Conservation (phyloP, 2,329 filamentous ascomycete species). For the Atkinsonella texensis region DNA sequence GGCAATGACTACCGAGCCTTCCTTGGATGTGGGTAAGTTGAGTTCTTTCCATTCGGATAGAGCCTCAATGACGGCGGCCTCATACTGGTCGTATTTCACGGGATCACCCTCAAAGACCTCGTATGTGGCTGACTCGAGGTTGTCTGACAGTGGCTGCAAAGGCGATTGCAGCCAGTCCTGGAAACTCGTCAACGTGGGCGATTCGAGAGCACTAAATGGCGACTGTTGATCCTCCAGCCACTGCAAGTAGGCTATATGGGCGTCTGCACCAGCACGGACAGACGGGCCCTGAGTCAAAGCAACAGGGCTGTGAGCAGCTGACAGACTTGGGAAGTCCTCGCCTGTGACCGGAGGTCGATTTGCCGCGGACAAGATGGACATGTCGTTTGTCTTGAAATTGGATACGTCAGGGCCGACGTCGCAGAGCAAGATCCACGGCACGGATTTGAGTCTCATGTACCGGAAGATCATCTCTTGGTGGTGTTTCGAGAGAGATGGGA, state of each 20-base stretch:
- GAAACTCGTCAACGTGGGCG: slow-evolving; percentile 42
- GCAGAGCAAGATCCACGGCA: slow-evolving; percentile 51
- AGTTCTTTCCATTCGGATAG: slow-evolving; percentile 66
- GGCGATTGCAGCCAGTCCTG: slow-evolving; percentile 96
- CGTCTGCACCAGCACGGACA: slow-evolving; percentile 15
- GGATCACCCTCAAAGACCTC: slow-evolving; percentile 98
- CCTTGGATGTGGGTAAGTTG: slow-evolving; percentile 58
- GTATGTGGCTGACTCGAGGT: slow-evolving; percentile 93
- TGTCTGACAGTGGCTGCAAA: slow-evolving; percentile 87
- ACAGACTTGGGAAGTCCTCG: slow-evolving; percentile 55
- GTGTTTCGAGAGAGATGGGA: slow-evolving; percentile 46
- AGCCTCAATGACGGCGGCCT: slow-evolving; percentile 69
- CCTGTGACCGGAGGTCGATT: slow-evolving; percentile 25
- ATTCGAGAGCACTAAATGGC: slow-evolving; percentile 39
- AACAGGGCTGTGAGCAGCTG: slow-evolving; percentile 43
- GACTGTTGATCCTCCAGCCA: slow-evolving; percentile 77
- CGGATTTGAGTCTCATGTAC: slow-evolving; percentile 52
- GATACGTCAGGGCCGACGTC: slow-evolving; percentile 42
- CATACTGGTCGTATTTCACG: slow-evolving; percentile 95
- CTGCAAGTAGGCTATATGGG: slow-evolving; percentile 66
- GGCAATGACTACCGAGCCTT: slow-evolving; percentile 68
- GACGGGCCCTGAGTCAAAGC: slow-evolving; percentile 17
- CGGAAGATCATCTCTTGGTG: slow-evolving; percentile 50
- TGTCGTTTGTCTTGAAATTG: slow-evolving; percentile 15
- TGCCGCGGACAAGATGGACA: slow-evolving; percentile 14